phyloP scores from a whole-genome alignment of 2,329 filamentous ascomycete genomes.

The Aspergillus phoenicis region DNA sequence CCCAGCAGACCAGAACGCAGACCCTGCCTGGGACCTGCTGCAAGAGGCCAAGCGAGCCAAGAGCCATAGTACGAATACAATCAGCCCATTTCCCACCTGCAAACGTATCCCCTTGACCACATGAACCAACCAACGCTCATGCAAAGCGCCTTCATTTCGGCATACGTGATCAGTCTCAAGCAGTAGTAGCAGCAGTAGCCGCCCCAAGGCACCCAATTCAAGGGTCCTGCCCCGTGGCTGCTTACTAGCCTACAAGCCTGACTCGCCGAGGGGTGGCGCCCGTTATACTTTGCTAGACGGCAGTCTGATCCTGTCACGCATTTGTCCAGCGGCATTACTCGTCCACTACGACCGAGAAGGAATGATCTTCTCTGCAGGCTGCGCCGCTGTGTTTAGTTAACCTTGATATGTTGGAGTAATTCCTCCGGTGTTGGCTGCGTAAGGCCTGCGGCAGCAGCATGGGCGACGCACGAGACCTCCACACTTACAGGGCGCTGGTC shows the following conservation, averaged over 20 bases:
- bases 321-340: background rate
- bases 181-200: background rate
- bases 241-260: background rate
- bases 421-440: background rate
- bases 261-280: background rate
- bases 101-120: background rate
- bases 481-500: background rate
- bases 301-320: background rate
- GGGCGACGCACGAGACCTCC: background rate
- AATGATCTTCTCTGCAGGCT: conserved; percentile 7
- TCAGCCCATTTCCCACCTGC: background rate
- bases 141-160: conserved; percentile 1
- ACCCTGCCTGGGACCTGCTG: background rate
- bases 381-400: background rate
- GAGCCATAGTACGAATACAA: background rate
- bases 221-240: conserved; percentile 3
- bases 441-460: background rate
- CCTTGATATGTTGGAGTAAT: background rate
- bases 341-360: conserved; percentile 4
- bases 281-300: background rate
- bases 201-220: background rate
- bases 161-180: background rate
- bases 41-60: background rate
- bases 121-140: background rate
- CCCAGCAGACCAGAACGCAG: background rate